phyloP scores from a whole-genome alignment of 1,284 basidiomycete genomes.

The Malassezia restricta region DNA sequence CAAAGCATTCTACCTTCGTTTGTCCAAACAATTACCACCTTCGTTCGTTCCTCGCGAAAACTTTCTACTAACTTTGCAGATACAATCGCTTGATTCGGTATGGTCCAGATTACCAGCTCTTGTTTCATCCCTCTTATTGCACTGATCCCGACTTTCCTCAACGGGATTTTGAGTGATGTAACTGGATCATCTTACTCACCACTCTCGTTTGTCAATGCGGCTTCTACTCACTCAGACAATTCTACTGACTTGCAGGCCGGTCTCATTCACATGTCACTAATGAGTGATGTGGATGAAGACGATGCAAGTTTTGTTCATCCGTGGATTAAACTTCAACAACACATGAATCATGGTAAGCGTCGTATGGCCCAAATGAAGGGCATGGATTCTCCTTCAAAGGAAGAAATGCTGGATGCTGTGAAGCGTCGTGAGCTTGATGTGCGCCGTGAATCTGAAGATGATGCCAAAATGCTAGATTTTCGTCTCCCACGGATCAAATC shows the following conservation, averaged over 20 bases:
- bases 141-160: neutral
- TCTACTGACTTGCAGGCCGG: neutral
- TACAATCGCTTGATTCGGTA: neutral
- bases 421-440: slow-evolving; percentile 47
- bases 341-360: slow-evolving; percentile 57
- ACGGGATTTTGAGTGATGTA: neutral
- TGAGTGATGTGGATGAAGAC: neutral
- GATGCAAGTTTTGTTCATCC: slow-evolving; percentile 5
- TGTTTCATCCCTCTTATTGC: neutral
- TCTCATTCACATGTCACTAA: neutral
- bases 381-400: slow-evolving; percentile 51
- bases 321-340: slow-evolving; percentile 53
- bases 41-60: neutral
- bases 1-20: too few relatives aligned
- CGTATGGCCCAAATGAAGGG: slow-evolving; percentile 62
- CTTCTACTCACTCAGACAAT: neutral
- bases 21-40: too few relatives aligned
- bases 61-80: slow-evolving; percentile 1
- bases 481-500: slow-evolving; percentile 1
- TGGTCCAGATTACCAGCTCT: too few relatives aligned
- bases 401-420: slow-evolving; percentile 52
- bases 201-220: neutral
- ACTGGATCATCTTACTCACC: neutral
- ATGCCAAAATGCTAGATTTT: neutral
- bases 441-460: neutral